Base-by-base conservation (phyloP, 176 grass and related monocot genomes). In the Aegilops bicornis region DNA sequence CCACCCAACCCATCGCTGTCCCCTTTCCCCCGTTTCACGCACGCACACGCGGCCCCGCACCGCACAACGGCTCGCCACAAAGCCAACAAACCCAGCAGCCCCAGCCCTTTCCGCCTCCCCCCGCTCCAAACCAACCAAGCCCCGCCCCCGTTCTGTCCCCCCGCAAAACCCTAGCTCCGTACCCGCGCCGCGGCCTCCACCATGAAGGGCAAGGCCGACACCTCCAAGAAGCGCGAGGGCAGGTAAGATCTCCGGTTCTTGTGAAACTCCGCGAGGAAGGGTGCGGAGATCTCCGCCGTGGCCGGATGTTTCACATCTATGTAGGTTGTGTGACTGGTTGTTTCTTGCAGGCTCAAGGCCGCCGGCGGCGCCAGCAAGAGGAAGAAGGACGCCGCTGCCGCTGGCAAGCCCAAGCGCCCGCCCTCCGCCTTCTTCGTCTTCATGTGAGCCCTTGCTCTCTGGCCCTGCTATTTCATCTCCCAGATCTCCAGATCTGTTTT, bases 371-470 rank as follows among this genome's bases (percentile, higher is more conserved):
- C 79, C 19, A 81, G 83, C 27, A 85, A 92, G 85, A 48, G 87
- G 78, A 81, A 97, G 91, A 89, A 97, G 88, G 63, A 66, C 40
- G 68, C 80, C 33, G 69, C 88, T 6, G 81, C 82, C 43, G 91
- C 92, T 27, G 90, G 91, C 70, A 93, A 91, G 95, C 95, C 95
- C 17, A 97, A 97, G 87, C 93, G 95, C 82, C 95, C 95, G 37
- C 88, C 92, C 22, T 95, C 93, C 42, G 93, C 93, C 37, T 95
- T 95, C 88, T 95, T 95, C 82, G 95, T 97, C 63, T 97, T 97
- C 84, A 94, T 97, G 95, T 97, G 54, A 91, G 52, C 15, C 48
- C 40, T 56, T 30, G n/a, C 62, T 76, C 10, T 36, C 27, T n/a
- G 1, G 3, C 4, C 37, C 24, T 36, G 47, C 10, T 32, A 29